These are phyloP conservation scores for Apophysomyces elegans DNA, from an alignment of 371 early-diverging fungal species.

Conservation along the genomic window DNA sequence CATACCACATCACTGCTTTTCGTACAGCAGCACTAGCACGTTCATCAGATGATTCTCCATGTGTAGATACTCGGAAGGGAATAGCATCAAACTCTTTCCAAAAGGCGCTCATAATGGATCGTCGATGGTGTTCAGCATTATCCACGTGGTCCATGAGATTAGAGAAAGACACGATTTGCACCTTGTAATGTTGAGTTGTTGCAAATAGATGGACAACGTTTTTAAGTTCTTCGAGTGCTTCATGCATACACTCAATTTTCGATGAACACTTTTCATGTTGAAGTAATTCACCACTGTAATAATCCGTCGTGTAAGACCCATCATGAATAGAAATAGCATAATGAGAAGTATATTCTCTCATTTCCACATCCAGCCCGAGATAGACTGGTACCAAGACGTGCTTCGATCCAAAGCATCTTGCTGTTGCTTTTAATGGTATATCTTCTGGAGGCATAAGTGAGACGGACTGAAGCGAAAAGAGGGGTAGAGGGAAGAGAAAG, in stretches of 20 bases:
- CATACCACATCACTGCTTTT: constrained; percentile 69
- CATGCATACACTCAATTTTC: constrained; percentile 26
- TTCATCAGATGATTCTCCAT: constrained; percentile 67
- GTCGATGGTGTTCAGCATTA: constrained; percentile 25
- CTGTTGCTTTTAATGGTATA: constrained; percentile 33
- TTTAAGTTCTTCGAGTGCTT: constrained; percentile 42
- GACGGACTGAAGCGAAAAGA: not conserved
- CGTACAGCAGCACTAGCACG: constrained; percentile 75
- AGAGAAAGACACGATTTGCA: constrained; percentile 57
- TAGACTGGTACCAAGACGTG: constrained; percentile 58
- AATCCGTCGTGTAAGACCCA: constrained; percentile 62
- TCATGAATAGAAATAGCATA: constrained; percentile 64
- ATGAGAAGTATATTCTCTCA: constrained; percentile 29
- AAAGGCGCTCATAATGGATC: constrained; percentile 55
- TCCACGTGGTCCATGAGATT: constrained; percentile 27
- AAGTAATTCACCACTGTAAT: constrained; percentile 42
- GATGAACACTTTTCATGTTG: constrained; percentile 15
- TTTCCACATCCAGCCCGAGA: constrained; percentile 63
- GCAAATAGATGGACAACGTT: constrained; percentile 48
- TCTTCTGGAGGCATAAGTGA: constrained; percentile 39
- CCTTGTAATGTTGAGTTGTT: constrained; percentile 54
- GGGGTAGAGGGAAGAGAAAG: constrained; percentile 8
- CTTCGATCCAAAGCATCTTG: constrained; percentile 39
- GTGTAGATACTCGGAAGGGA: constrained; percentile 67
- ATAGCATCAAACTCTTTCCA: constrained; percentile 81